phyloP scores from a whole-genome alignment of 345 rosid genomes.

The Murraya paniculata region DNA sequence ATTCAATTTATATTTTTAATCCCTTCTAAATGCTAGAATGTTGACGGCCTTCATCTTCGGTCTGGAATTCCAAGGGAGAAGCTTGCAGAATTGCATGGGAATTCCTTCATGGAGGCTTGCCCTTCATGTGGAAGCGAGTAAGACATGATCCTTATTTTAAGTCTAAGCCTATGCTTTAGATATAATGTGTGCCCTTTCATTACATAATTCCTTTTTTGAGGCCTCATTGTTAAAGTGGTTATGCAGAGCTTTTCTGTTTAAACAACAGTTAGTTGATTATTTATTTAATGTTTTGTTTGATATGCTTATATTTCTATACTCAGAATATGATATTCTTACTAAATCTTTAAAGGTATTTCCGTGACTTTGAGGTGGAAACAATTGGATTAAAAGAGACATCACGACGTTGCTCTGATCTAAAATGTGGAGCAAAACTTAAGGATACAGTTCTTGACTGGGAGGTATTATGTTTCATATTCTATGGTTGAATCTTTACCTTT shows the following conservation, averaged over 20 bases:
- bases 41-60: conserved; percentile 96
- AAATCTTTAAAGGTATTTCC: conserved; percentile 60
- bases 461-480: conserved; percentile 39
- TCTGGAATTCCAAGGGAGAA: conserved; percentile 99
- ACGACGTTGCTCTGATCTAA: conserved; percentile 61
- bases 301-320: background rate
- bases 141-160: conserved; percentile 26
- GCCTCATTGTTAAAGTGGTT: background rate
- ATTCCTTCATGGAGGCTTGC: conserved; percentile 92
- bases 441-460: conserved; percentile 99
- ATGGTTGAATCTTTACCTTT: background rate
- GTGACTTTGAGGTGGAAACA: conserved; percentile 96
- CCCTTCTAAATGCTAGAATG: conserved; percentile 50
- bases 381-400: conserved; percentile 93
- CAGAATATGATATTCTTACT: background rate
- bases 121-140: conserved; percentile 85
- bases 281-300: background rate
- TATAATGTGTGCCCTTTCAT: background rate
- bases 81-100: conserved; percentile 90
- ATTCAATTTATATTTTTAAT: background rate
- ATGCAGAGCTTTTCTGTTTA: background rate
- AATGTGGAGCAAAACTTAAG: conserved; percentile 80
- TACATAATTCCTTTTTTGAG: background rate
- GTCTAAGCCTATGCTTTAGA: background rate
- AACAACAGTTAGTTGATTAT: background rate